Percentiles rank a stretch among this genome's conserved stretches.
phyloP scores from a whole-genome alignment of 768 basidiomycete species.

The Candolleomyces aberdarensis region DNA sequence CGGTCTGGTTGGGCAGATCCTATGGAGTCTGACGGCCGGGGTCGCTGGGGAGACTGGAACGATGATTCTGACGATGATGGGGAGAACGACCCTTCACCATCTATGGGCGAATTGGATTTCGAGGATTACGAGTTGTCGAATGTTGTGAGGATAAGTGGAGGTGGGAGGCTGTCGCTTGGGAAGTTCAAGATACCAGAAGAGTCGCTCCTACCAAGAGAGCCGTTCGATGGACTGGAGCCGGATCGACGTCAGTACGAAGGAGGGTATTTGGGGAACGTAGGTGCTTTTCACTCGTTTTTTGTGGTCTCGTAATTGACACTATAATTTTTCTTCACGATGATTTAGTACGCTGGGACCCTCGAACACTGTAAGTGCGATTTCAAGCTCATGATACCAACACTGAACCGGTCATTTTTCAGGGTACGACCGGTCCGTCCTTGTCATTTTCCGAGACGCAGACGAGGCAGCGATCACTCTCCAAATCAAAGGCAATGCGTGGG shows the following conservation, averaged over 20 bases:
- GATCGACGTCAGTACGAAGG: slow-evolving; percentile 34
- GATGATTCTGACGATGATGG: slow-evolving; percentile 15
- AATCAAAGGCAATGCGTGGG: slow-evolving; percentile 18
- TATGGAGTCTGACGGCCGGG: slow-evolving; percentile 12
- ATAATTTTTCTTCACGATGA: background rate
- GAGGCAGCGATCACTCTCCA: slow-evolving; percentile 15
- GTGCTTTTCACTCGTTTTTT: slow-evolving; percentile 3
- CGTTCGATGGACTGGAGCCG: slow-evolving; percentile 30
- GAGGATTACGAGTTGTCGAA: slow-evolving; percentile 19
- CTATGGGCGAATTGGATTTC: slow-evolving; percentile 23
- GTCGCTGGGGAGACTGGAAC: slow-evolving; percentile 11
- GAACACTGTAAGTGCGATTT: slow-evolving; percentile 26
- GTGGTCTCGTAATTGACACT: background rate
- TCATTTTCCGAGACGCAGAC: slow-evolving; percentile 24
- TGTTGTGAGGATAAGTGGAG: slow-evolving; percentile 31
- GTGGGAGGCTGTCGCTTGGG: slow-evolving; percentile 10
- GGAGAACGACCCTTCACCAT: slow-evolving; percentile 16
- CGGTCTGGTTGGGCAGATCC: slow-evolving; percentile 21
- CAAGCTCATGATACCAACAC: no score
- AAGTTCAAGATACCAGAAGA: slow-evolving; percentile 19
- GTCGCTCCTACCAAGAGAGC: slow-evolving; percentile 29
- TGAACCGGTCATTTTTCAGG: slow-evolving; percentile 6
- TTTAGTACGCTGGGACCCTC: slow-evolving; percentile 22
- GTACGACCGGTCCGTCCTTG: slow-evolving; percentile 25
- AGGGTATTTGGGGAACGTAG: slow-evolving; percentile 40